Conservation (phyloP, 139 green algal genomes). For the Chlamydomonas sp. region DNA sequence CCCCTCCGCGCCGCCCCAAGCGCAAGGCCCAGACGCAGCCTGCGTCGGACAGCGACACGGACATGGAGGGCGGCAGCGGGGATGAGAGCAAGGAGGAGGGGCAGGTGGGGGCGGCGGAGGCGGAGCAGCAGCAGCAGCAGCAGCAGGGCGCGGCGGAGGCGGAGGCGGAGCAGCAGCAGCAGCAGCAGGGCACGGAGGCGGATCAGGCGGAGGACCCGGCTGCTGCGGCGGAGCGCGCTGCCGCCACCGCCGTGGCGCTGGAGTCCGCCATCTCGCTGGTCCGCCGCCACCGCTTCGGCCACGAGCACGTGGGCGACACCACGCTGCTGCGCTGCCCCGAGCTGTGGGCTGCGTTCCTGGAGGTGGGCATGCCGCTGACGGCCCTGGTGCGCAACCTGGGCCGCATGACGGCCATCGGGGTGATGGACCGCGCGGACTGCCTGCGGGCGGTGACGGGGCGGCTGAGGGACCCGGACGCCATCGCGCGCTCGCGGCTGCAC, state of each 20-base stretch:
- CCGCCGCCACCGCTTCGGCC: constrained; percentile 35
- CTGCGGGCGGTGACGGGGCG: neutral
- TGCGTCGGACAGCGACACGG: neutral
- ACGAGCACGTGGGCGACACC: constrained; percentile 41
- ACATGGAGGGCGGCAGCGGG: neutral
- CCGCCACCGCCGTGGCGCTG: neutral
- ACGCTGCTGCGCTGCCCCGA: constrained; percentile 4
- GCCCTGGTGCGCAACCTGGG: constrained; percentile 38
- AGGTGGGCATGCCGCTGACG: constrained; percentile 32
- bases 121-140: neutral
- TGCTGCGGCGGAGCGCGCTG: neutral
- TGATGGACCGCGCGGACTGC: neutral
- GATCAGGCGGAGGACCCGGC: neutral
- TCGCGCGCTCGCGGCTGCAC: constrained; percentile 18
- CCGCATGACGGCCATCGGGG: constrained; percentile 11
- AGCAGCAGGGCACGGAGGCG: neutral
- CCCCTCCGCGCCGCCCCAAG: neutral
- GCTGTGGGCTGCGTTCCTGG: constrained; percentile 23
- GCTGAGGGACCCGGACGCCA: neutral
- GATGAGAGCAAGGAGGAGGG: too few relatives aligned
- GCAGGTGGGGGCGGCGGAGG: neutral
- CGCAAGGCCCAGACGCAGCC: neutral
- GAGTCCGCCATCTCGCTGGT: neutral
- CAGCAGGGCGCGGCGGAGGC: neutral
- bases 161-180: neutral